Evolutionary conservation across 2,329 filamentous ascomycete species (phyloP).

Genomic region (Colletotrichum plurivorum): DNA sequence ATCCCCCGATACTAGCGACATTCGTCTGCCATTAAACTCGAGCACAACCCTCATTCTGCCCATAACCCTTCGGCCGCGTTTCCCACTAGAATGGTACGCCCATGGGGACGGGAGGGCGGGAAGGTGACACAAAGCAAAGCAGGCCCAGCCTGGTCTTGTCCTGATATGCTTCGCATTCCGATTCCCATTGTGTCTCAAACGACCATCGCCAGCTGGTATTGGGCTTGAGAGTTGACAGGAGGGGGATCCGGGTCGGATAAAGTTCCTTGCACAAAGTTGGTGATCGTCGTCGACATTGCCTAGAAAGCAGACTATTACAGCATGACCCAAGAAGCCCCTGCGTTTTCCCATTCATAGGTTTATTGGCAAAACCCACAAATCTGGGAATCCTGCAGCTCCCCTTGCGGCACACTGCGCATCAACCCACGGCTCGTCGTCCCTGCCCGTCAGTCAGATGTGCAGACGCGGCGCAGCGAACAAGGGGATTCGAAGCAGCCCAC

Average conservation of each 20-base stretch:
- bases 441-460: conserved; percentile 15
- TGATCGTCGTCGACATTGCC: conserved; percentile 9
- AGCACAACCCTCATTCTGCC: not conserved
- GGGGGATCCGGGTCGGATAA: not conserved
- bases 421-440: conserved; percentile 15
- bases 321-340: too few relatives aligned
- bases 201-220: not conserved
- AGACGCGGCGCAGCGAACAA: conserved; percentile 14
- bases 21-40: conserved; percentile 10
- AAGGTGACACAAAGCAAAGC: not conserved
- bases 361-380: conserved; percentile 23
- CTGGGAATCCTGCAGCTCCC: conserved; percentile 19
- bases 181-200: not conserved
- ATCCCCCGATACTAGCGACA: conserved; percentile 17
- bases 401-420: conserved; percentile 23
- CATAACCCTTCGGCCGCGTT: conserved; percentile 1
- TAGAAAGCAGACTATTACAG: not conserved
- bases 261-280: not conserved
- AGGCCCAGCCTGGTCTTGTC: not conserved
- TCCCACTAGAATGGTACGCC: too few relatives aligned
- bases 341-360: not conserved
- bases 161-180: conserved; percentile 2
- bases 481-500: not conserved
- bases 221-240: not conserved
- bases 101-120: too few relatives aligned